Base-by-base conservation (phyloP, 495 filamentous ascomycete species). In the Podospora anserina region DNA sequence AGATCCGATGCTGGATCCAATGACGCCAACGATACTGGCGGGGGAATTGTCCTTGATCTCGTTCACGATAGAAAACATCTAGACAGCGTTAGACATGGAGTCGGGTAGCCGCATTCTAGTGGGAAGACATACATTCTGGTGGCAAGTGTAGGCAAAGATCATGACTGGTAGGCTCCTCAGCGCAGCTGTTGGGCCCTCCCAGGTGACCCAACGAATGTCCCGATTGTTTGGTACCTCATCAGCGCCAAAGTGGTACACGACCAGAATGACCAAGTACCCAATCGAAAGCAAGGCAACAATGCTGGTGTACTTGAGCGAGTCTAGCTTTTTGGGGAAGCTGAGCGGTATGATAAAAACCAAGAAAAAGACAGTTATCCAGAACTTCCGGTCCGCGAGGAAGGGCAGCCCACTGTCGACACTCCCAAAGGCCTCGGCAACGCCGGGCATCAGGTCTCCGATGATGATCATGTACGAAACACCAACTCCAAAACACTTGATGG, bases 51-150 rank as follows among this genome's bases (percentile, higher is more conserved):
- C 89, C 64, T 83, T 79, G 72, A 98, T 94, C 81, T 99, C 96
- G 71, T 99, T 99, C 34, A 99, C 80, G 69, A 99, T 94, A 0
- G 96, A 97, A 75, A 99, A 99, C 95, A 99, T 99, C 93, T 97
- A 71, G 27, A 56, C 1, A 11, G 19, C 2, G 61, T 73, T 68
- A 75, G 71, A 65, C 56, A 15, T 11, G 0, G 3, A 16, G 4
- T 9, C 3, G 16, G 26, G 26, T 1, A 66, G 20, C 18, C 49
- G 54, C 34, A 11, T 39, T 5, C 34, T 39, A 39, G 34, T 39
- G 34, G 34, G 34, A 61, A 70, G 4, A 15, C 87, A 69, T 82
- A 97, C 93, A 74, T 99, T 99, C 72, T 99, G 95, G 79, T 99
- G 95, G 75, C 96, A 99, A 4, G 95, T 99, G 79, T 97, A 99